Evolutionary conservation across 2,329 filamentous ascomycete genomes (phyloP), one percentile per base, ranked within the genome.

Genomic region (Cladophialophora psammophila): DNA sequence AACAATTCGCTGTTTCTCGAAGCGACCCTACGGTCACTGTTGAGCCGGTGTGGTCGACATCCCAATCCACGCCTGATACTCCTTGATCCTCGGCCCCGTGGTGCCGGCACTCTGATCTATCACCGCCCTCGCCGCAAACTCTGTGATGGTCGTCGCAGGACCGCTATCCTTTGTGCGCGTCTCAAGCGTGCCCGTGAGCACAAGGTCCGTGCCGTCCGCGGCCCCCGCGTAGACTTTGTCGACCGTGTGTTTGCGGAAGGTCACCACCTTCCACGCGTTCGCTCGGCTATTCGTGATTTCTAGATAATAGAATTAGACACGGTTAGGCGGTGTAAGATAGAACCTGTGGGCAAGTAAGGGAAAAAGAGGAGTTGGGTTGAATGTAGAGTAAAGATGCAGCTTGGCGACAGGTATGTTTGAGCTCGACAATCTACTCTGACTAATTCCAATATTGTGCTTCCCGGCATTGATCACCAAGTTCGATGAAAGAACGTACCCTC

Each of bases 281-380:
- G 59, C n/a, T 18, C 59, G 59, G 18, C 59, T 61, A 8, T 20
- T 35, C 13, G 59, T 20, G 13, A 61, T 61, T 53, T 61, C 59
- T 61, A n/a, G 20, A 52, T 1, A n/a, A 35, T 9, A 4, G 8
- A 31, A 57, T 32, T 31, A 38, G 12, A 38, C 36, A 38, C 36
- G 3, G 3, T 26, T 26, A 26, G 26, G 3, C 26, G 26, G 26
- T 26, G 26, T 26, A 26, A 26, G 26, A 38, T 12, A 38, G 35
- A 38, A 38, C 35, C 35, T 26, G 26, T 26, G 26, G 3, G 26
- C 26, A 26, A 26, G 26, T n/a, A 26, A 3, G 3, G 3, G 2
- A 26, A 26, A 26, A 26, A 26, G 26, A 26, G 3, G 26, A 26
- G 26, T 26, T 3, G 26, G 26, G 26, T 26, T 26, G 26, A 26